Evolutionary conservation across 805 yeast species (phyloP).

Genomic region (Sugiyamaella marilandica): DNA sequence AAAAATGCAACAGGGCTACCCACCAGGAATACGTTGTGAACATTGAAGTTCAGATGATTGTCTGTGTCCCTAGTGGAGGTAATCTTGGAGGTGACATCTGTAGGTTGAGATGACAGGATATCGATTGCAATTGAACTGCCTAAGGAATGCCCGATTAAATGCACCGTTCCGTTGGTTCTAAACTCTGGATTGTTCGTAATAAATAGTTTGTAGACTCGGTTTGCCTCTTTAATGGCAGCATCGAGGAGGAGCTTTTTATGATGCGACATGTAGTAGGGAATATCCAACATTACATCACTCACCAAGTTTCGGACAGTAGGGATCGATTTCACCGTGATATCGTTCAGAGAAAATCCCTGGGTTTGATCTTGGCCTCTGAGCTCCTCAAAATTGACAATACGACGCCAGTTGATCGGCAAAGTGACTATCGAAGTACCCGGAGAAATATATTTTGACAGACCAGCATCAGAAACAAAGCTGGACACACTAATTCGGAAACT

Average conservation of each 20-base stretch:
- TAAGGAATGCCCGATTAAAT: constrained; percentile 84
- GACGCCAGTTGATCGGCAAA: constrained; percentile 89
- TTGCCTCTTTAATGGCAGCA: constrained; percentile 67
- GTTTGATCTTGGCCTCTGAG: constrained; percentile 14
- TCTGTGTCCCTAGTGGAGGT: constrained; percentile 26
- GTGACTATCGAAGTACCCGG: constrained; percentile 25
- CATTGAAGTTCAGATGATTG: constrained; percentile 53
- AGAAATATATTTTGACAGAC: constrained; percentile 19
- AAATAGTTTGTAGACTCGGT: constrained; percentile 60
- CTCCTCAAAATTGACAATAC: constrained; percentile 43
- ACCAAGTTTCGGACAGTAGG: constrained; percentile 68
- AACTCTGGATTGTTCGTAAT: constrained; percentile 65
- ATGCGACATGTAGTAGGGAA: constrained; percentile 69
- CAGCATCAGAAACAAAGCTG: constrained; percentile 22
- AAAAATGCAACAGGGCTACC: constrained; percentile 90
- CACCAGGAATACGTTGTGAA: constrained; percentile 67
- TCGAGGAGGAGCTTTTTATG: constrained; percentile 60
- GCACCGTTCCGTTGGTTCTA: constrained; percentile 48
- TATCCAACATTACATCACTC: constrained; percentile 83
- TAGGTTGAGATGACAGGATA: constrained; percentile 45
- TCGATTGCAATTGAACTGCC: constrained; percentile 85
- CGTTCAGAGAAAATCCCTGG: constrained; percentile 38
- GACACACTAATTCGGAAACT: constrained; percentile 33
- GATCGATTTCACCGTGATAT: constrained; percentile 74
- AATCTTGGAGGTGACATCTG: constrained; percentile 26